Evolutionary conservation across 2,329 filamentous ascomycete genomes (phyloP).

Genomic region (Rhexocercosporidium sp.): DNA sequence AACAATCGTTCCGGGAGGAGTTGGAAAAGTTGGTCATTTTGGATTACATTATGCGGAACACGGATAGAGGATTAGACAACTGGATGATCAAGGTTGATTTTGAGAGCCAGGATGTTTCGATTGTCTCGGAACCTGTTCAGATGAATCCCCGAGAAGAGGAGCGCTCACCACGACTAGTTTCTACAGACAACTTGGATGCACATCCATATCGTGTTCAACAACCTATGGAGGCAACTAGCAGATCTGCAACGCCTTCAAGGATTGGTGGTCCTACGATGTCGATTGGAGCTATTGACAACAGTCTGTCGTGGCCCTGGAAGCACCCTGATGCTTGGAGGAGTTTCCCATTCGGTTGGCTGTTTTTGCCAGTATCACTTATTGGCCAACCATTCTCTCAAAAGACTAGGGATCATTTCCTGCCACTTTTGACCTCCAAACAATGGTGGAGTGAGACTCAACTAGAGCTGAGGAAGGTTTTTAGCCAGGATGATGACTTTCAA

Average conservation of each 20-base stretch:
- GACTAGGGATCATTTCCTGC: slow-evolving; percentile 94
- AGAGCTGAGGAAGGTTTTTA: slow-evolving; percentile 84
- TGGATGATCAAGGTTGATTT: slow-evolving; percentile 99
- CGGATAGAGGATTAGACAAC: slow-evolving; percentile 93
- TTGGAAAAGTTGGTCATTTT: slow-evolving; percentile 96
- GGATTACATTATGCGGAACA: slow-evolving; percentile 99
- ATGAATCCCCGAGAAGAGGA: slow-evolving; percentile 62
- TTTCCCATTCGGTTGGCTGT: slow-evolving; percentile 98
- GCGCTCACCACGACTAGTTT: slow-evolving; percentile 53
- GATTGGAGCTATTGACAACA: slow-evolving; percentile 96
- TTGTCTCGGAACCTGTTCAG: slow-evolving; percentile 79
- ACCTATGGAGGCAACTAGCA: slow-evolving; percentile 78
- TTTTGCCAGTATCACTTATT: slow-evolving; percentile 94
- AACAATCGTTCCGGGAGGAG: slow-evolving; percentile 92
- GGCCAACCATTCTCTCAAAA: slow-evolving; percentile 95
- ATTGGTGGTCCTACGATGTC: slow-evolving; percentile 58
- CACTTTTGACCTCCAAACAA: slow-evolving; percentile 87
- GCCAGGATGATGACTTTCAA: slow-evolving; percentile 93
- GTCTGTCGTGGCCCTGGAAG: slow-evolving; percentile 86
- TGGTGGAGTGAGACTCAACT: slow-evolving; percentile 98
- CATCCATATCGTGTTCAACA: slow-evolving; percentile 79
- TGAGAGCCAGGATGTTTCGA: slow-evolving; percentile 79
- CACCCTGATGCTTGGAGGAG: slow-evolving; percentile 76
- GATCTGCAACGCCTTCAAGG: slow-evolving; percentile 45
- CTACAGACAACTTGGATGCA: slow-evolving; percentile 45